Base-by-base conservation (phyloP, 164 flowering plant genomes). In the Platanus orientalis region DNA sequence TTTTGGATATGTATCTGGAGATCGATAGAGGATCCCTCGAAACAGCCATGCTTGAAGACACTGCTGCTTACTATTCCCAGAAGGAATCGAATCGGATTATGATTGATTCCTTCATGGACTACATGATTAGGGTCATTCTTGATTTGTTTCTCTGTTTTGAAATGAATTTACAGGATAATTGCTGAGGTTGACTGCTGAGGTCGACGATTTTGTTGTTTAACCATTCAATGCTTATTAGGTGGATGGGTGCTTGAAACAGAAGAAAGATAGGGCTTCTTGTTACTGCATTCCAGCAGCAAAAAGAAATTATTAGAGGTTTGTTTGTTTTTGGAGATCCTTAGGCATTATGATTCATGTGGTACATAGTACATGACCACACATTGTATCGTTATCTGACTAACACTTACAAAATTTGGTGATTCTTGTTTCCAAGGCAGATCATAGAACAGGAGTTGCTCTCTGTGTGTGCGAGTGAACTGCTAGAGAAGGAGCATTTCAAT, bases 1-100 rank as follows among this genome's bases (percentile, higher is more conserved):
- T 77, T 21, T 30, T 80, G 12, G 83, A 68, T 60, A 74, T 80
- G 20, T 77, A 66, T 75, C 77, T 77, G 63, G 80, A 80, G 63
- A 77, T 77, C 21, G 80, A 80, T 53, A 72, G 62, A 70, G 71
- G 69, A 29, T 42, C 47, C 47, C 2, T 42, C 16, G 47, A 42
- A 42, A 13, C 10, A 14, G 47, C 13, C 17, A 9, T 42, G 47
- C 47, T 42, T 42, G 10, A 42, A 42, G 47, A 6, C 16, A 42
- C 47, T 42, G 47, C 47, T 42, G 47, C 13, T 10, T 42, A 42
- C 17, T 42, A 42, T 42, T 42, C 47, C 47, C 13, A 10, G 17
- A 42, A 42, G 47, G 47, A 6, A 6, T 42, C 47, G 2, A 10
- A 42, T 3, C 10, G 47, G 47, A 42, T 42, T 42, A 14, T 2